These are phyloP conservation scores for Takakia lepidozioides DNA, from an alignment of 225 moss, liverwort and hornwort genomes.

Conservation along the genomic window DNA sequence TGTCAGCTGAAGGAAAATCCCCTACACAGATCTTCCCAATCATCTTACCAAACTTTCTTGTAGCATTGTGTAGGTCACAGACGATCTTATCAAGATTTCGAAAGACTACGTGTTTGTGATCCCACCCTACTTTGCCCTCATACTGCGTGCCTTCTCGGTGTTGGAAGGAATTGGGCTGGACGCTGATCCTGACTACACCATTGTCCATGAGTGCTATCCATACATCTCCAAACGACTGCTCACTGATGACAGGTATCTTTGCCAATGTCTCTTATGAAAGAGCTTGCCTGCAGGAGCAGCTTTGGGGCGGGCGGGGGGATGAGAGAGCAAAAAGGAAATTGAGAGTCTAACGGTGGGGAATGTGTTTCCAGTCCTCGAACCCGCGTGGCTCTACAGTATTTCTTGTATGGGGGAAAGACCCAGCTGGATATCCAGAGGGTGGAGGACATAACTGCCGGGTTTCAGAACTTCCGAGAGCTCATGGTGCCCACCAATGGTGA, in stretches of 20 bases:
- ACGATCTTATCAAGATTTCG: slow-evolving; percentile 72
- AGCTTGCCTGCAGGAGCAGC: too few relatives aligned
- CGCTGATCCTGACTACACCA: slow-evolving; percentile 83
- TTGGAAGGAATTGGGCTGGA: slow-evolving; percentile 87
- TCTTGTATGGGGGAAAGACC: slow-evolving; percentile 67
- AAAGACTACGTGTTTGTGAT: slow-evolving; percentile 91
- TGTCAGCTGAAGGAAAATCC: too few relatives aligned
- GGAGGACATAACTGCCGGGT: slow-evolving; percentile 65
- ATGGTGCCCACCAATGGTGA: slow-evolving; percentile 48
- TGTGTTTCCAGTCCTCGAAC: slow-evolving; percentile 61
- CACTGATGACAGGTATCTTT: slow-evolving; percentile 95
- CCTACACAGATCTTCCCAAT: too few relatives aligned
- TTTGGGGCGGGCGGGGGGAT: too few relatives aligned
- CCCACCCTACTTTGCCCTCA: slow-evolving; percentile 84
- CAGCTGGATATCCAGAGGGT: slow-evolving; percentile 71
- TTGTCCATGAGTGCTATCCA: slow-evolving; percentile 81
- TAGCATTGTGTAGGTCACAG: slow-evolving; percentile 41
- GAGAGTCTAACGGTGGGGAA: too few relatives aligned
- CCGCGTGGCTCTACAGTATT: slow-evolving; percentile 72
- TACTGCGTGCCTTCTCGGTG: slow-evolving; percentile 83
- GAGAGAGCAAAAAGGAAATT: too few relatives aligned
- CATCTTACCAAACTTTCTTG: too few relatives aligned
- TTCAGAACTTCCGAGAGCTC: slow-evolving; percentile 70
- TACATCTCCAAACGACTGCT: slow-evolving; percentile 81
- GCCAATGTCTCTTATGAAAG: too few relatives aligned